phyloP scores from a whole-genome alignment of 805 yeast species.

The Blastobotrys muscicola region DNA sequence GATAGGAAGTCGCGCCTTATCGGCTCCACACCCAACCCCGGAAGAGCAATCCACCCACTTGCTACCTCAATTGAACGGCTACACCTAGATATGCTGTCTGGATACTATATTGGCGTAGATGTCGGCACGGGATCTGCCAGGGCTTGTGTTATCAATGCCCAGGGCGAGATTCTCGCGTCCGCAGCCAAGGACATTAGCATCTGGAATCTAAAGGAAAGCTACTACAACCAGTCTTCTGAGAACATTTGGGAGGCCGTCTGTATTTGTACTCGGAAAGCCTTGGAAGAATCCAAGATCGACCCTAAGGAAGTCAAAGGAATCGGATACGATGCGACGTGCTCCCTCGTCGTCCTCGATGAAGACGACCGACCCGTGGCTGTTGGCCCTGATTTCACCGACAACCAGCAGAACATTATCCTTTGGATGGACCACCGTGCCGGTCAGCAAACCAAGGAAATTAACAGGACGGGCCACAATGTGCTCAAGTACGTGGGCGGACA shows the following conservation, averaged over 20 bases:
- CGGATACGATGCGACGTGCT: conserved; percentile 97
- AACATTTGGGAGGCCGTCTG: conserved; percentile 87
- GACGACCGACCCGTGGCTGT: conserved; percentile 70
- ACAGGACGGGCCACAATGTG: conserved; percentile 67
- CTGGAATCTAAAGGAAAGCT: conserved; percentile 36
- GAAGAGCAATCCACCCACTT: neutral
- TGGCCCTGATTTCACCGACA: conserved; percentile 77
- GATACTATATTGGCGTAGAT: conserved; percentile 68
- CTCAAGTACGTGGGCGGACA: conserved; percentile 92
- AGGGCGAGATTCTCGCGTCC: conserved; percentile 64
- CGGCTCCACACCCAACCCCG: too few relatives aligned
- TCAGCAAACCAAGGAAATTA: conserved; percentile 69
- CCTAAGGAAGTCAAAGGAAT: conserved; percentile 66
- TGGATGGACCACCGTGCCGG: conserved; percentile 99
- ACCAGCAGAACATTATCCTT: conserved; percentile 71
- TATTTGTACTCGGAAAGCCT: conserved; percentile 65
- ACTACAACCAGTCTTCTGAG: conserved; percentile 73
- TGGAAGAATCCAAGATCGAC: conserved; percentile 66
- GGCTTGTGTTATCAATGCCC: conserved; percentile 79
- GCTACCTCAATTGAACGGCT: too few relatives aligned
- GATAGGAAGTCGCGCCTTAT: too few relatives aligned
- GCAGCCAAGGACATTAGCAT: conserved; percentile 73
- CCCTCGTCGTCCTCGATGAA: conserved; percentile 72
- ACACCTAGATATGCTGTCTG: neutral
- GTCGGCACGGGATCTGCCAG: conserved; percentile 98